These are phyloP conservation scores for Claviceps citrina DNA, from an alignment of 2,329 filamentous ascomycete genomes.

Conservation along the genomic window DNA sequence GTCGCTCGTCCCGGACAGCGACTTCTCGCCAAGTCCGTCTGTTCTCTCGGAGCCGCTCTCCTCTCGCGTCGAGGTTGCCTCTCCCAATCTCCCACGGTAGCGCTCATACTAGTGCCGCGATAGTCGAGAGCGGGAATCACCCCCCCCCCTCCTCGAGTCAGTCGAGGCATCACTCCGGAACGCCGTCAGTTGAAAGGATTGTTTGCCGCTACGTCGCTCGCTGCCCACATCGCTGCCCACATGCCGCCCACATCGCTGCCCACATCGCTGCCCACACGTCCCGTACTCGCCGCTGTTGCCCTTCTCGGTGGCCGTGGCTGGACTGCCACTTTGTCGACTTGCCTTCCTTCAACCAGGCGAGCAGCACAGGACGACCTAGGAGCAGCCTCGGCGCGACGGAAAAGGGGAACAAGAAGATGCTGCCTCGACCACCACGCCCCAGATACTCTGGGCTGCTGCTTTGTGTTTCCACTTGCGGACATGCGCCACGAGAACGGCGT, in stretches of 20 bases:
- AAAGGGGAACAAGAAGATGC: neutral
- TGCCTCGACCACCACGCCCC: neutral
- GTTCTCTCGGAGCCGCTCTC: too few relatives aligned
- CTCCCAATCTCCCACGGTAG: neutral
- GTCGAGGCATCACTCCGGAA: neutral
- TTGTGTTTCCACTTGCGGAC: neutral
- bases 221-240: neutral
- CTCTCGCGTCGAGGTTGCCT: neutral
- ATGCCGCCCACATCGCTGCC: neutral
- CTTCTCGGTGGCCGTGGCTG: neutral
- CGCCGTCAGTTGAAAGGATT: neutral
- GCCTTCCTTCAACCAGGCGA: neutral
- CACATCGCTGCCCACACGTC: too few relatives aligned
- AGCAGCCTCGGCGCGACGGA: neutral
- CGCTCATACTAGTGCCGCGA: neutral
- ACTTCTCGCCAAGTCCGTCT: neutral
- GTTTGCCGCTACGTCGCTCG: neutral
- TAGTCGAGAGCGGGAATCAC: neutral
- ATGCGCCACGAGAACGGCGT: conserved; percentile 1
- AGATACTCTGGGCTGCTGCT: neutral
- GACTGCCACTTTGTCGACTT: neutral
- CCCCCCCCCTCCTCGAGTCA: neutral
- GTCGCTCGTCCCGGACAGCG: neutral
- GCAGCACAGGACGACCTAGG: neutral
- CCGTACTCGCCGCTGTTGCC: neutral